phyloP scores from a whole-genome alignment of 1,284 basidiomycete genomes.

The Sanghuangporus baumii region DNA sequence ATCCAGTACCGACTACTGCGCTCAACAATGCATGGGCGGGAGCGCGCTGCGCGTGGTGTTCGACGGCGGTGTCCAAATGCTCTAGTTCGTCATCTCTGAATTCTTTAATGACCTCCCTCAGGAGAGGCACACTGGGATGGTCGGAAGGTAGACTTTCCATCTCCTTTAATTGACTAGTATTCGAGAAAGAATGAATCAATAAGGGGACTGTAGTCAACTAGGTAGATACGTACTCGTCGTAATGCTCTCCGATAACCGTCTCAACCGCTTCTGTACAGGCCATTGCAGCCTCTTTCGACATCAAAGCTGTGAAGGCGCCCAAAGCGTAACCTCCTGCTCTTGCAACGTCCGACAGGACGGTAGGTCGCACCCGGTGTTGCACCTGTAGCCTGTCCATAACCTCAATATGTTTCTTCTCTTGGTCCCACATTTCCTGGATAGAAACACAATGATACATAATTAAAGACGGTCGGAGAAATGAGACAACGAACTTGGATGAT shows the following conservation, averaged over 20 bases:
- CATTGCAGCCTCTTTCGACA: slow-evolving; percentile 95
- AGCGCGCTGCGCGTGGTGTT: slow-evolving; percentile 85
- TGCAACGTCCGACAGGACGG: slow-evolving; percentile 78
- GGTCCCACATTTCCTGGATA: slow-evolving; percentile 89
- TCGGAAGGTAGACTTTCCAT: slow-evolving; percentile 54
- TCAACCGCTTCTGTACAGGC: slow-evolving; percentile 98
- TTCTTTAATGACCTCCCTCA: slow-evolving; percentile 75
- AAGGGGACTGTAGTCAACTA: background rate
- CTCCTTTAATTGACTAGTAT: slow-evolving; percentile 67
- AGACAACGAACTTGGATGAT: slow-evolving; percentile 67
- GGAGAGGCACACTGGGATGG: slow-evolving; percentile 76
- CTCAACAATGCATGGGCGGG: slow-evolving; percentile 89
- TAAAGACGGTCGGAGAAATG: background rate
- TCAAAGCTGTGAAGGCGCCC: slow-evolving; percentile 79
- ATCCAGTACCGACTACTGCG: slow-evolving; percentile 80
- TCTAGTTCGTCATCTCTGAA: slow-evolving; percentile 94
- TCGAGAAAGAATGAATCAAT: background rate
- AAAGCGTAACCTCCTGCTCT: slow-evolving; percentile 82
- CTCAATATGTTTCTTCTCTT: slow-evolving; percentile 87
- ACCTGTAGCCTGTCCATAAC: slow-evolving; percentile 82
- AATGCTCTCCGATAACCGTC: slow-evolving; percentile 96
- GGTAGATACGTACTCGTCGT: slow-evolving; percentile 77
- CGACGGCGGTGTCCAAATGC: slow-evolving; percentile 90
- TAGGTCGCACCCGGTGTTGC: slow-evolving; percentile 85
- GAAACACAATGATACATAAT: background rate